phyloP scores from a whole-genome alignment of 2,329 filamentous ascomycete genomes.

The Thielaviopsis euricoi region DNA sequence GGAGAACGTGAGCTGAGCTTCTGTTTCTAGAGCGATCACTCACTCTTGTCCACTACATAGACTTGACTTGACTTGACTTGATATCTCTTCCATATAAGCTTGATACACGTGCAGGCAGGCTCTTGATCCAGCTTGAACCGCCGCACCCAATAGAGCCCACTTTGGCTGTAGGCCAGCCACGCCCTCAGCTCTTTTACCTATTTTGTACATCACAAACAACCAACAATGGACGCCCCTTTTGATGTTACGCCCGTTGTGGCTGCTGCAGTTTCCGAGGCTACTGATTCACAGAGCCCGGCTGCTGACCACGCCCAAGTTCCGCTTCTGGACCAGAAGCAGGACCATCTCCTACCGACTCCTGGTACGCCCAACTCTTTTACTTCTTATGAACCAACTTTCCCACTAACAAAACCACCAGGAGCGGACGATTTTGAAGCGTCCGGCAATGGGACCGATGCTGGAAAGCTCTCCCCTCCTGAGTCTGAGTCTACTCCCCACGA shows the following conservation, averaged over 20 bases:
- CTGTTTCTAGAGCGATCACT: too few species aligned
- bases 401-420: neutral
- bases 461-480: neutral
- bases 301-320: neutral
- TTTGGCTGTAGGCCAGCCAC: neutral
- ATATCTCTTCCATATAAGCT: too few species aligned
- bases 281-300: neutral
- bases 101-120: neutral
- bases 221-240: neutral
- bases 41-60: too few species aligned
- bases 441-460: neutral
- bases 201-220: neutral
- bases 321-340: neutral
- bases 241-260: neutral
- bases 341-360: neutral
- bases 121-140: neutral
- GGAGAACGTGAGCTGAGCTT: too few species aligned
- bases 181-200: neutral
- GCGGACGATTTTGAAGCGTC: neutral
- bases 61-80: too few species aligned
- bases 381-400: neutral
- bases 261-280: neutral
- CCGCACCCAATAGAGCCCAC: neutral
- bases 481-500: neutral
- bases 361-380: neutral